Base-by-base conservation (phyloP, 441 rosid species). In the Croton setiger region DNA sequence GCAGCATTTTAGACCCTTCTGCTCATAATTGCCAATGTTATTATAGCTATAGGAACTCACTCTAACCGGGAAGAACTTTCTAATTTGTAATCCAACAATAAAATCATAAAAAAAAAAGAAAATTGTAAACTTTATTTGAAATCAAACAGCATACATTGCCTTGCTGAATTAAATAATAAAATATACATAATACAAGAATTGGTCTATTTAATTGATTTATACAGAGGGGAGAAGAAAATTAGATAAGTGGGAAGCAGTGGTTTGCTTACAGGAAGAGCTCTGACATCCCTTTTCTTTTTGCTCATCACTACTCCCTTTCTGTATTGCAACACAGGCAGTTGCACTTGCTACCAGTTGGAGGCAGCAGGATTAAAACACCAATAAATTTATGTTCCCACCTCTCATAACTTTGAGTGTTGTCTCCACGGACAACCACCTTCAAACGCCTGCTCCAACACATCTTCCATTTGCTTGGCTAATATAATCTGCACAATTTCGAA, bases 341-440 rank as follows among this genome's bases (percentile, higher is more conserved):
- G 51, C 60, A 47, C 64, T 54, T 17, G 33, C 8, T 41, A 33
- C n/a, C 27, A 6, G 53, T 61, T 53, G 8, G 27, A 63, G 68
- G 72, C 74, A 69, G 67, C 74, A 5, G 71, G 17, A 49, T 20
- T 2, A 33, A 52, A 54, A 4, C 18, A 63, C 48, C 4, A 63
- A 45, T 52, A 63, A 66, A 70, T 43, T 3, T n/a, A n/a, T n/a
- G n/a, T 35, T 11, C 57, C 64, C 44, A 57, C 36, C 20, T 78
- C 77, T 90, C 89, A 95, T 78, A 95, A 86, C 75, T 82, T 95
- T 0, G 98, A 82, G 71, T 73, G 84, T 62, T 76, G 88, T 43
- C 88, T 81, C 99, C 95, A 92, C 37, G 98, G 99, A 80, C 93
- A 92, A 43, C 98, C 98, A 6, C 92, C 97, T 73, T 92, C 97